Evolutionary conservation across 371 early-diverging fungal species (phyloP).

Genomic region (Umbelopsis sp.): DNA sequence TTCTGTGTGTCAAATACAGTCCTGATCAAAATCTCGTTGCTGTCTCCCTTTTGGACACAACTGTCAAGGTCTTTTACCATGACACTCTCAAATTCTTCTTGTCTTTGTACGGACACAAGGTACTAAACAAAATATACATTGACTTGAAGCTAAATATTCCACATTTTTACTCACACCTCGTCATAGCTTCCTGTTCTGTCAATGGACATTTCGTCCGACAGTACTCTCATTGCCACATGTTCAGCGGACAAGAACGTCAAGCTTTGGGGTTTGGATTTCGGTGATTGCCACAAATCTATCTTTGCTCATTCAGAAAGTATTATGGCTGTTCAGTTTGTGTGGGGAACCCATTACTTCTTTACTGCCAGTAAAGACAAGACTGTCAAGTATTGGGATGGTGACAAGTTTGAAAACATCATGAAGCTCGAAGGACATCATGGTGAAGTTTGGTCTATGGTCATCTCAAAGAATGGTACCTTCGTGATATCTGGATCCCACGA

Average conservation of each 20-base stretch:
- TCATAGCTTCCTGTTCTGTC: conserved; percentile 82
- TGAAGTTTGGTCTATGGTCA: conserved; percentile 91
- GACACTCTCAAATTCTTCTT: conserved; percentile 96
- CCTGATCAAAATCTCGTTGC: conserved; percentile 89
- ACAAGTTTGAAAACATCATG: conserved; percentile 95
- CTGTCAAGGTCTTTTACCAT: conserved; percentile 94
- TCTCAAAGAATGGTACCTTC: conserved; percentile 86
- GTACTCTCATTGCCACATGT: conserved; percentile 84
- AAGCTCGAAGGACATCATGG: conserved; percentile 90
- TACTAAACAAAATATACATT: conserved; percentile 11
- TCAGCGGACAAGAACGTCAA: conserved; percentile 97
- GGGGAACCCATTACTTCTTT: conserved; percentile 94
- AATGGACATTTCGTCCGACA: conserved; percentile 96
- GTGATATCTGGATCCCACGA: conserved; percentile 90
- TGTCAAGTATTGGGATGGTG: conserved; percentile 97
- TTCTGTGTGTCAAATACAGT: conserved; percentile 83
- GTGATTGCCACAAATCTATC: conserved; percentile 95
- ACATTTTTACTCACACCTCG: background rate
- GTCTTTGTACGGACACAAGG: conserved; percentile 95
- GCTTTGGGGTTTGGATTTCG: conserved; percentile 98
- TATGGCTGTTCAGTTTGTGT: conserved; percentile 85
- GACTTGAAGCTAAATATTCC: too few species aligned
- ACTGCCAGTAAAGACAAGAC: conserved; percentile 85
- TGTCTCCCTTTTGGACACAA: conserved; percentile 89
- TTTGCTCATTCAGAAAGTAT: conserved; percentile 94